A percentile compares a stretch with the other conserved stretches of the same genome.
phyloP scores from a whole-genome alignment of 345 rosid species.

The Schrenkiella parvula region DNA sequence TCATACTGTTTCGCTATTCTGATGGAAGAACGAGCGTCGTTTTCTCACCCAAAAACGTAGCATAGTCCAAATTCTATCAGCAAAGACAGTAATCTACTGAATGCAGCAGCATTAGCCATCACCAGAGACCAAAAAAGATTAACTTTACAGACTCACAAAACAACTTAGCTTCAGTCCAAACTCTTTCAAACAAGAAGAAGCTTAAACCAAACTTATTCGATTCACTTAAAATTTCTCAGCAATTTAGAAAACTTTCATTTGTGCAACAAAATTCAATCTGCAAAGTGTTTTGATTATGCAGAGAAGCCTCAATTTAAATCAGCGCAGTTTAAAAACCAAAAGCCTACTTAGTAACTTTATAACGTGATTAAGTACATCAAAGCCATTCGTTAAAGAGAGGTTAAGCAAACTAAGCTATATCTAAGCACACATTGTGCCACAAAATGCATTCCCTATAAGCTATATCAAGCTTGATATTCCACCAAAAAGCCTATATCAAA shows the following conservation, averaged over 20 bases:
- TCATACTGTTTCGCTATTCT: background rate
- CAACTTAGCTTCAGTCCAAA: background rate
- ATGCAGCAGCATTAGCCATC: background rate
- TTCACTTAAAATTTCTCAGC: background rate
- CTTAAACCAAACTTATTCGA: background rate
- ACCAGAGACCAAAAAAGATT: background rate
- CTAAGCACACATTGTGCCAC: background rate
- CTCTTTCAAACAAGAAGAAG: background rate
- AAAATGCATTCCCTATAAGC: background rate
- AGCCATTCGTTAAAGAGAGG: background rate
- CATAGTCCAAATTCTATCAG: background rate
- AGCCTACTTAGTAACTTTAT: background rate
- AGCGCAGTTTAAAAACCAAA: background rate
- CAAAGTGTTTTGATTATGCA: background rate
- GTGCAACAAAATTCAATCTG: background rate
- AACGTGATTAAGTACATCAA: background rate
- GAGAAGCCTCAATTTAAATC: background rate
- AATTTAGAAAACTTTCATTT: background rate
- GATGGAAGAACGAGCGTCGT: background rate
- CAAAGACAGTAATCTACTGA: background rate
- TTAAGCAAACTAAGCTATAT: background rate
- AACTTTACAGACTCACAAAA: background rate
- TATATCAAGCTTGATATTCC: background rate
- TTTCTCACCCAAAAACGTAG: background rate
- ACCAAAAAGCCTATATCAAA: constrained; percentile 13